These are phyloP conservation scores for Chenopodium formosanum DNA, from an alignment of 148 eudicot genomes.

Conservation along the genomic window DNA sequence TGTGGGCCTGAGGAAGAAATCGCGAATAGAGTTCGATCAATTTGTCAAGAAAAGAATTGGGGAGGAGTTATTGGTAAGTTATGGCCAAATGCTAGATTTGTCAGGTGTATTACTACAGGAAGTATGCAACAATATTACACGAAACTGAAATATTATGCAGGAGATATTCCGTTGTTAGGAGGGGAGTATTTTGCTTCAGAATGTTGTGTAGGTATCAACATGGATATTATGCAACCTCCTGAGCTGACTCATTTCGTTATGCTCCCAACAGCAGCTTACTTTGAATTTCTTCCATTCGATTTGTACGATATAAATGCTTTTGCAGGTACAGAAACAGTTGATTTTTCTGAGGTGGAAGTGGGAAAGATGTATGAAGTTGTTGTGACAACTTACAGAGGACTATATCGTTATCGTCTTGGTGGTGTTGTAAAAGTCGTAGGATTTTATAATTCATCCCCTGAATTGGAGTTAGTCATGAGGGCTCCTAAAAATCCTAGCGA, in stretches of 20 bases:
- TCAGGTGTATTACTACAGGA: constrained; percentile 37
- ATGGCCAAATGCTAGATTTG: constrained; percentile 41
- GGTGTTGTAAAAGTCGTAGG: constrained; percentile 47
- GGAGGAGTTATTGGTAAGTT: constrained; percentile 30
- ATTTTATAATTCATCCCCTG: constrained; percentile 42
- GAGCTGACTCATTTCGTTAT: neutral
- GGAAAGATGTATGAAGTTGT: constrained; percentile 48
- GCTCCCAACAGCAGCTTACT: constrained; percentile 20
- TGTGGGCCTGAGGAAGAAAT: constrained; percentile 28
- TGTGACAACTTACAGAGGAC: constrained; percentile 45
- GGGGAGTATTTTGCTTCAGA: neutral
- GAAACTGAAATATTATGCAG: constrained; percentile 38
- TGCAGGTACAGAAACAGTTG: constrained; percentile 31
- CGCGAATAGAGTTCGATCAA: constrained; percentile 17
- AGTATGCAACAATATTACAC: constrained; percentile 40
- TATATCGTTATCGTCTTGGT: constrained; percentile 44
- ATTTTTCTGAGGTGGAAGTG: constrained; percentile 38
- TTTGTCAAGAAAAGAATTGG: constrained; percentile 32
- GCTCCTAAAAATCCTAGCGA: constrained; percentile 46
- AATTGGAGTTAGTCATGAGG: constrained; percentile 40
- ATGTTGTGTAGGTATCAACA: constrained; percentile 38
- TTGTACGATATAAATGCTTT: constrained; percentile 3
- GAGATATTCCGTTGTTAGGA: constrained; percentile 34
- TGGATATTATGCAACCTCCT: constrained; percentile 12
- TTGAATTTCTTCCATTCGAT: constrained; percentile 42